These are phyloP conservation scores for Sphenostylis stenocarpa DNA, from an alignment of 306 rosid genomes.

Conservation along the genomic window DNA sequence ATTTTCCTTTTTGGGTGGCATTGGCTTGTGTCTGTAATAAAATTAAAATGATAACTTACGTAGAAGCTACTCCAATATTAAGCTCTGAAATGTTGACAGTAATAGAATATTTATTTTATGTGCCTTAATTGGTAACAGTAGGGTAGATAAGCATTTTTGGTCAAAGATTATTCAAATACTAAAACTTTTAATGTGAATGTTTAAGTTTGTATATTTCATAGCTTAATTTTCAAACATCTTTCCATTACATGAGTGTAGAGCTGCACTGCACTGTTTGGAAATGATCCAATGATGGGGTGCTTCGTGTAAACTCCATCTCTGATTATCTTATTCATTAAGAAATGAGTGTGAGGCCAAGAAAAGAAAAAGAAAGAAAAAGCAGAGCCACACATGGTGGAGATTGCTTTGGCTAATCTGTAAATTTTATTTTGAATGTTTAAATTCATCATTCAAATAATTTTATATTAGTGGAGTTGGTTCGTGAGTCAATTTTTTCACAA, in stretches of 20 bases:
- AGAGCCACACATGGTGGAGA: background rate
- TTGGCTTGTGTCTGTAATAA: background rate
- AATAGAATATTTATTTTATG: background rate
- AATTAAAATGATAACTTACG: background rate
- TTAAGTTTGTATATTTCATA: too few relatives aligned
- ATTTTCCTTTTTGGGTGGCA: background rate
- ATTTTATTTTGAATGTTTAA: background rate
- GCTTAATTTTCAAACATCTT: too few relatives aligned
- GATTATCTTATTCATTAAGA: constrained; percentile 11
- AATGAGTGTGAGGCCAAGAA: background rate
- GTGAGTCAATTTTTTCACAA: background rate
- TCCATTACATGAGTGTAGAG: background rate
- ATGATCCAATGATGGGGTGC: constrained; percentile 10
- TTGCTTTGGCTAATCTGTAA: background rate
- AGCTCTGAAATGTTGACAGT: background rate
- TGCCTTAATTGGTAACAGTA: background rate
- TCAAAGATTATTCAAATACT: too few relatives aligned
- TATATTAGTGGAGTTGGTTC: background rate
- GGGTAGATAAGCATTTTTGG: too few relatives aligned
- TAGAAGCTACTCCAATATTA: constrained; percentile 19
- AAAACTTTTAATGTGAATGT: too few relatives aligned
- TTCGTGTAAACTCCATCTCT: background rate
- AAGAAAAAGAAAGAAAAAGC: background rate
- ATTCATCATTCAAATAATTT: background rate
- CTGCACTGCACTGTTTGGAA: background rate